phyloP scores from a whole-genome alignment of 164 flowering plant species.

The Piper betle region DNA sequence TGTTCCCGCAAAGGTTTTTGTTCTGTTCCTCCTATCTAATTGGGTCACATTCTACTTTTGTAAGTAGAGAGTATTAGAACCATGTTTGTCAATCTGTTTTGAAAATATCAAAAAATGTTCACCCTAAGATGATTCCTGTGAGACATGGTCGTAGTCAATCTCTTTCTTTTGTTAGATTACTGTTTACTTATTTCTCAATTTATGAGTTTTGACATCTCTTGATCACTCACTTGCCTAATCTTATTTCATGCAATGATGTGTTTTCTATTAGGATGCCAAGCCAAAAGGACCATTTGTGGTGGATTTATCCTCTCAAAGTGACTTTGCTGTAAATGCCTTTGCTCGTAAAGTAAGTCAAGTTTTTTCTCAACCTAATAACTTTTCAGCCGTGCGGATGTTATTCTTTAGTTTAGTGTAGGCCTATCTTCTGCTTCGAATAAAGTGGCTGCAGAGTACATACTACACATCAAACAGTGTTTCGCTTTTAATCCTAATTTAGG shows the following conservation, averaged over 20 bases:
- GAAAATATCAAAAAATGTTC: no score
- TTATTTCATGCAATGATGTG: background rate
- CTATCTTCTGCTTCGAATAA: no score
- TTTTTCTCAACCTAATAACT: background rate
- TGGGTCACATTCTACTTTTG: no score
- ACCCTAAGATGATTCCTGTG: no score
- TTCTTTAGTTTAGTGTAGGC: background rate
- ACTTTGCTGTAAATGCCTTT: conserved; percentile 33
- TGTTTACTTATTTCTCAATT: no score
- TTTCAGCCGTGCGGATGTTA: background rate
- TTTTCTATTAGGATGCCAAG: background rate
- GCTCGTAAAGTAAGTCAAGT: conserved; percentile 35
- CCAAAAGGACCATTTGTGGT: background rate
- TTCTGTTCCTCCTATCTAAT: conserved; percentile 10
- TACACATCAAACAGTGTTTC: no score
- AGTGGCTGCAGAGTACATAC: no score
- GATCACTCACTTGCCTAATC: background rate
- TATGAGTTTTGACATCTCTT: no score
- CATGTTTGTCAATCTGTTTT: no score
- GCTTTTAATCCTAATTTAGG: background rate
- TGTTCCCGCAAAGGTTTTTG: conserved; percentile 21
- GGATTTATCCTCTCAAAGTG: conserved; percentile 9
- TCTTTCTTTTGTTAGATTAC: no score
- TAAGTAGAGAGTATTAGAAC: no score
- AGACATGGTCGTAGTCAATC: no score